These are phyloP conservation scores for Podila epigama DNA, from an alignment of 192 early-diverging fungal genomes.

Conservation along the genomic window DNA sequence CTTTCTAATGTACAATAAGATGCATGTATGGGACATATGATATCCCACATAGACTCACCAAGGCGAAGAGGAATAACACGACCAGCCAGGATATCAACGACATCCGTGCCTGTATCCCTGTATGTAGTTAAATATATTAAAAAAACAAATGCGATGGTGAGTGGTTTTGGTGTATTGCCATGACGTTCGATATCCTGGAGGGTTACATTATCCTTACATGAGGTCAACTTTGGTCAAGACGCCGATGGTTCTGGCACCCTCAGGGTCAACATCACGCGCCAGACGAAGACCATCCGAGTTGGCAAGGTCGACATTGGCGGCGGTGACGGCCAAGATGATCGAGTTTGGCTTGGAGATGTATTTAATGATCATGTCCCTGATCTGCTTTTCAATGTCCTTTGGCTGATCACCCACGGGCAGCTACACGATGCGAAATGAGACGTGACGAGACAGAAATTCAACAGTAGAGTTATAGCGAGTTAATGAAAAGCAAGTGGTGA, in stretches of 20 bases:
- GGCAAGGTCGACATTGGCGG: conserved; percentile 98
- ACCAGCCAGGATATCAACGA: conserved; percentile 98
- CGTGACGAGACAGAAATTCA: no score
- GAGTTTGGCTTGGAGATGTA: conserved; percentile 97
- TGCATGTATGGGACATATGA: no score
- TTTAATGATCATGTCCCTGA: conserved; percentile 97
- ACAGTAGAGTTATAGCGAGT: background rate
- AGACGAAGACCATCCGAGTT: conserved; percentile 99
- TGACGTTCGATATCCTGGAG: background rate
- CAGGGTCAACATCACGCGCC: conserved; percentile 98
- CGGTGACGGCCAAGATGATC: conserved; percentile 98
- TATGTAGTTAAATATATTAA: background rate
- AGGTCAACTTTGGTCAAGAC: conserved; percentile 99
- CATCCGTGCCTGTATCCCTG: conserved; percentile 96
- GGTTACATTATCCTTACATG: no score
- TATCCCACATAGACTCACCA: conserved; percentile 56
- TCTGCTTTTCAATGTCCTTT: conserved; percentile 98
- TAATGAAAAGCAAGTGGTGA: background rate
- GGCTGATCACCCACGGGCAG: conserved; percentile 99
- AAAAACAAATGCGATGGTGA: background rate
- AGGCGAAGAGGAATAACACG: conserved; percentile 96
- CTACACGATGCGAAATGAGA: no score
- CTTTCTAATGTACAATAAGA: no score
- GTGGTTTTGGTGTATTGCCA: background rate
- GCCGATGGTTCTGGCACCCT: conserved; percentile 97